A percentile compares a stretch with the other conserved stretches of the same genome.
Conservation (phyloP, 2,329 filamentous ascomycete genomes). For the Xylaria sp. region DNA sequence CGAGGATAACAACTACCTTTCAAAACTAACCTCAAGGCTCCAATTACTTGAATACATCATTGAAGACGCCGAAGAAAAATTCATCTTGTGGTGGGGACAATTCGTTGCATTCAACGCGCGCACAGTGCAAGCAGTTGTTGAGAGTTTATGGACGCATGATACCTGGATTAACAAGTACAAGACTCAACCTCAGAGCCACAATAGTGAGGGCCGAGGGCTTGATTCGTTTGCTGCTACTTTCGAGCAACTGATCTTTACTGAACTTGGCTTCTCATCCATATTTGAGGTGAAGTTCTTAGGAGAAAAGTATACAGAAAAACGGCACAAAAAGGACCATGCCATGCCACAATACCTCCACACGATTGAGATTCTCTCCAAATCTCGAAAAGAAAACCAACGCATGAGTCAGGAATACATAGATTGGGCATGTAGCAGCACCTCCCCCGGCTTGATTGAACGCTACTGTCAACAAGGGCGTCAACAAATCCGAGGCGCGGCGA, state of each 20-base stretch:
- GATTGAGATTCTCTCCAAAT: background rate
- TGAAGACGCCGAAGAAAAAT: too few species aligned
- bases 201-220: too few species aligned
- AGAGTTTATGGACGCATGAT: background rate
- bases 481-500: background rate
- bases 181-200: too few species aligned
- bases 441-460: background rate
- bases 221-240: background rate
- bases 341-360: too few species aligned
- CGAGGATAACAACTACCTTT: background rate
- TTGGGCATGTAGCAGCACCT: background rate
- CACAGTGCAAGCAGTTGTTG: too few species aligned
- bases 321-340: too few species aligned
- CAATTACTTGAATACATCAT: too few species aligned
- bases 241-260: background rate
- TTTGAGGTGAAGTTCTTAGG: too few species aligned
- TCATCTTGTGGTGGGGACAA: too few species aligned
- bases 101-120: too few species aligned
- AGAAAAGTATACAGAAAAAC: too few species aligned
- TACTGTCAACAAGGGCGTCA: background rate
- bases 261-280: background rate
- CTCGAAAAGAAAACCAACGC: background rate
- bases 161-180: background rate
- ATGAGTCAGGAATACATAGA: background rate
- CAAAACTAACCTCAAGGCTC: too few species aligned